These are phyloP conservation scores for Eimeria falciformis DNA, from an alignment of 169 alveolate species.

Conservation along the genomic window DNA sequence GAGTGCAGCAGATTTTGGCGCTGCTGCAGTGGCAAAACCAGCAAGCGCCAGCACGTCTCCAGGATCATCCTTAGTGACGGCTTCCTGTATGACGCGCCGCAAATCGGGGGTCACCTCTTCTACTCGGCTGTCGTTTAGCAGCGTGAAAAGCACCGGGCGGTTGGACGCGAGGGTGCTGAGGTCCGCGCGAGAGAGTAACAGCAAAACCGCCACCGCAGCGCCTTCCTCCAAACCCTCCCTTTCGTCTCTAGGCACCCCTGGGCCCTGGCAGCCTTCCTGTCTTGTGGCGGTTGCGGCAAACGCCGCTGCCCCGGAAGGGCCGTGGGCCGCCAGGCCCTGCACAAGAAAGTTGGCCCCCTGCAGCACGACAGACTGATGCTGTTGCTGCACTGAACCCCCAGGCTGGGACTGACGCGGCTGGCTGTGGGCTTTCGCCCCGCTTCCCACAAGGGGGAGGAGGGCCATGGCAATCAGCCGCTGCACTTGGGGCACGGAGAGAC, in stretches of 20 bases:
- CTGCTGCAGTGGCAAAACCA: neutral
- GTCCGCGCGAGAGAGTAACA: conserved; percentile 45
- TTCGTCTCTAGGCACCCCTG: neutral
- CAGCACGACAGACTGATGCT: neutral
- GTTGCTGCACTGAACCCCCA: conserved; percentile 13
- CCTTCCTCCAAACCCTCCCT: conserved; percentile 1
- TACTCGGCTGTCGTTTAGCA: neutral
- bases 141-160: conserved; percentile 12
- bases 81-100: too few relatives aligned
- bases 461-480: conserved; percentile 21
- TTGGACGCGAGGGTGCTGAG: conserved; percentile 3
- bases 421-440: neutral
- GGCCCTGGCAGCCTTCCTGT: neutral
- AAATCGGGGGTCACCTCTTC: too few relatives aligned
- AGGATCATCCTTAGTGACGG: too few relatives aligned
- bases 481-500: neutral
- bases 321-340: conserved; percentile 35
- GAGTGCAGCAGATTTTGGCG: neutral
- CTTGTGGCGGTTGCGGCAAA: neutral
- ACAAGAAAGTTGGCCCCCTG: neutral
- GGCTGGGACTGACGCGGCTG: neutral
- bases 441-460: conserved; percentile 11
- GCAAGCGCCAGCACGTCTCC: too few relatives aligned
- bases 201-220: conserved; percentile 62
- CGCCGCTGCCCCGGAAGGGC: neutral